phyloP scores from a whole-genome alignment of 2,329 filamentous ascomycete species.

The Neofusicoccum ribis region DNA sequence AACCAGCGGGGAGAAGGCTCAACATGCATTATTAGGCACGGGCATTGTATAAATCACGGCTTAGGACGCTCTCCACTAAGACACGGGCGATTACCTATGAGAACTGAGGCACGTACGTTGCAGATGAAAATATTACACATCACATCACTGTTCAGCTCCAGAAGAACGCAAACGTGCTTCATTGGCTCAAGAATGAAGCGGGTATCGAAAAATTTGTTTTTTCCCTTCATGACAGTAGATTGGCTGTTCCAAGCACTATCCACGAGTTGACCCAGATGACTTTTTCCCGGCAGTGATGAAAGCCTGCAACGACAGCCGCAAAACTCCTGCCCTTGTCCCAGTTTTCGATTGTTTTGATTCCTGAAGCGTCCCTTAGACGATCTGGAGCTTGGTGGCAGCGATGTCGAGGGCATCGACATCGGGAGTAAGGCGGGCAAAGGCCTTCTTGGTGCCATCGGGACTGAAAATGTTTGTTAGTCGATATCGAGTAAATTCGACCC shows the following conservation, averaged over 20 bases:
- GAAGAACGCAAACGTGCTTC: slow-evolving; percentile 19
- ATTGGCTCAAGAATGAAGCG: slow-evolving; percentile 15
- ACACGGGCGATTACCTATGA: too few relatives aligned
- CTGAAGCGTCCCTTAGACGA: slow-evolving; percentile 68
- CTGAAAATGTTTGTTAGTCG: slow-evolving; percentile 44
- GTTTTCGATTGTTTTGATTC: not conserved
- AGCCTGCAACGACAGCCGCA: slow-evolving; percentile 16
- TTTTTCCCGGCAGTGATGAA: slow-evolving; percentile 15
- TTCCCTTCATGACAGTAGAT: slow-evolving; percentile 20
- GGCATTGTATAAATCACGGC: slow-evolving; percentile 1
- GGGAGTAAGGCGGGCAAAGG: slow-evolving; percentile 89
- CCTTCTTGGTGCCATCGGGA: slow-evolving; percentile 98
- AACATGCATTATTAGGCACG: not conserved
- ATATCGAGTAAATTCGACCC: not conserved
- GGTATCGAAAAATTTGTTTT: slow-evolving; percentile 16
- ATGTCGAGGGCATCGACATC: slow-evolving; percentile 99
- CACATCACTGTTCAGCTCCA: slow-evolving; percentile 11
- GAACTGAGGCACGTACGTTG: too few relatives aligned
- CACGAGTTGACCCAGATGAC: slow-evolving; percentile 19
- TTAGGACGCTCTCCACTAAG: not conserved
- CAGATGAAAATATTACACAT: not conserved
- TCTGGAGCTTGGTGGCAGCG: slow-evolving; percentile 96
- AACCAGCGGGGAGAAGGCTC: not conserved
- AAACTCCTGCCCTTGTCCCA: slow-evolving; percentile 16
- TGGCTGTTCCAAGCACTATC: slow-evolving; percentile 21